Evolutionary conservation across 2,329 filamentous ascomycete genomes (phyloP), one percentile per base, ranked within the genome.

Genomic region (Purpureocillium lavendulum): DNA sequence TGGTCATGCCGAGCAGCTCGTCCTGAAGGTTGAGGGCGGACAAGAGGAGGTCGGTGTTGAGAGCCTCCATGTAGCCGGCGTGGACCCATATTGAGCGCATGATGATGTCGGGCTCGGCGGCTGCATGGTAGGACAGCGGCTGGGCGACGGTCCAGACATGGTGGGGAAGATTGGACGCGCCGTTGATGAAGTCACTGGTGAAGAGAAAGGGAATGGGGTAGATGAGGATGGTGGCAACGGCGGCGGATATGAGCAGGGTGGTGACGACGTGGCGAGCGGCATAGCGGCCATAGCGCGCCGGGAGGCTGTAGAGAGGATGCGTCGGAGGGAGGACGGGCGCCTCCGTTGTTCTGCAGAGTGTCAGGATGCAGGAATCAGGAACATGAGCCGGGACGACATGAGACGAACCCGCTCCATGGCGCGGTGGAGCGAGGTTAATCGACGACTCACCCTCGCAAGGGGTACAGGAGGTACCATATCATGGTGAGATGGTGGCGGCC

Each of bases 21-120:
- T 87, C 70, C 55, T 90, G 85, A 36, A 90, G 69, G 45, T 78
- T 69, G 35, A 90, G 65, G 8, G 83, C 83, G 33, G 75, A 72
- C 26, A 75, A 65, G 33, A 90, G 65, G 10, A 89, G 71, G 7
- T 79, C 66, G 38, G 70, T 69, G 36, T 84, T 69, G 29, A 90
- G 68, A 10, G 84, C 85, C 51, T 80, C 71, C 80, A 89, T 89
- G 54, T 88, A 88, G 56, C 75, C 82, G 45, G 83, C 84, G 53
- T 89, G 84, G 13, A 90, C 73, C 85, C 85, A 90, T 40, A 87
- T 74, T 41, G 85, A 85, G 48, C 84, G 82, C 77, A 90, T 84
- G 40, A 84, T 77, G n/a, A 90, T 78, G 56, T 90, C 84, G 4
- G 81, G 73, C 39, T 68, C 62, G 33, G 68, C 65, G 18, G 62